Conservation (phyloP, 2,329 filamentous ascomycete genomes). For the Calonectria montana region DNA sequence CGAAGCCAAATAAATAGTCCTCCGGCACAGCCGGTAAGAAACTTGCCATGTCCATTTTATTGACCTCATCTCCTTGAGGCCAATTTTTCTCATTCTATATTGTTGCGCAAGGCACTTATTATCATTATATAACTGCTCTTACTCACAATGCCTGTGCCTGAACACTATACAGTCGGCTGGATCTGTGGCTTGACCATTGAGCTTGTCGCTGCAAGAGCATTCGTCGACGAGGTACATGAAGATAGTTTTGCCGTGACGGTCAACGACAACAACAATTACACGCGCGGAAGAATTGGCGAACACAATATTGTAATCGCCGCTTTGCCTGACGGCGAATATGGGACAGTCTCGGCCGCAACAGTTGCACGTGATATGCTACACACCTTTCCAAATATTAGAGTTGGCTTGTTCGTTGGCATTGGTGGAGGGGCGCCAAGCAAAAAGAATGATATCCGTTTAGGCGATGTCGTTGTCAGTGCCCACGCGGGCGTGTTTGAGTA, state of each 20-base stretch:
- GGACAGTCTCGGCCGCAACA: conserved; percentile 24
- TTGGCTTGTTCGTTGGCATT: conserved; percentile 15
- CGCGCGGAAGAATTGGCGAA: conserved; percentile 23
- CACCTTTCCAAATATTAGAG: neutral
- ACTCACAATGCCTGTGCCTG: no score
- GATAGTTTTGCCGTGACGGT: neutral
- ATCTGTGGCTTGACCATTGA: neutral
- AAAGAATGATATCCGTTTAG: neutral
- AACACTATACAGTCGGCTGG: conserved; percentile 4
- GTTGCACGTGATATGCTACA: conserved; percentile 43
- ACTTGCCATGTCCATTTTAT: no score
- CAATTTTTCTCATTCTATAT: no score
- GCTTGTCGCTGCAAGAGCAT: neutral
- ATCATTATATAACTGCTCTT: no score
- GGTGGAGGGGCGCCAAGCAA: neutral
- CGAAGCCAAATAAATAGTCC: no score
- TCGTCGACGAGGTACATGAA: neutral
- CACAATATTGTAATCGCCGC: conserved; percentile 35
- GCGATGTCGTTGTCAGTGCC: neutral
- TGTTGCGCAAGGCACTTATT: no score
- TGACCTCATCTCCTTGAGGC: no score
- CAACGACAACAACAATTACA: conserved; percentile 29
- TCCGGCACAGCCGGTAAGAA: no score
- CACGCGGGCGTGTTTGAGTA: neutral
- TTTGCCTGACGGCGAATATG: conserved; percentile 25